Base-by-base conservation (phyloP, 108 stramenopile genomes). In the Cylindrotheca closterium region DNA sequence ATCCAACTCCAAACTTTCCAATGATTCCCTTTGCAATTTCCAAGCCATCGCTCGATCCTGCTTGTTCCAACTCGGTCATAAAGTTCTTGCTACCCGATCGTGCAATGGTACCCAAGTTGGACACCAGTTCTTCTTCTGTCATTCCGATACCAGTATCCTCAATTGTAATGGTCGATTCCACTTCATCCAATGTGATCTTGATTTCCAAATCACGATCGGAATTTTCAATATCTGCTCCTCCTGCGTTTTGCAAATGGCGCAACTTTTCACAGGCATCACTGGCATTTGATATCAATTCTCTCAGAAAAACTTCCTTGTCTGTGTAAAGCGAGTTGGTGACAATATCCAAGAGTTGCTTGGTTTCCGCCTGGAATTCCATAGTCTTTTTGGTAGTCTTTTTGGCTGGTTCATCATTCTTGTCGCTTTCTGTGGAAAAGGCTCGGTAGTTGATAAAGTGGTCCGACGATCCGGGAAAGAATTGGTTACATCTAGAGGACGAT, bases 291-390 rank as follows among this genome's bases (percentile, higher is more conserved):
- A 99, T 83, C 5, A 99, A 78, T 78, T 99, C 99, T 29, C 99
- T 81, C n/a, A 99, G 72, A 70, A 99, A 99, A 2, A 99, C 94
- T 62, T 99, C 96, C 77, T 95, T 94, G 75, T 98, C 97, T 2
- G 98, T 99, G 74, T 99, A 99, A 32, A 99, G 79, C 1, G 97
- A 97, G 77, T 99, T 88, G 4, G 97, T 97, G 32, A 99, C 97
- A 72, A 94, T 92, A 55, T 90, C 90, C 37, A 92, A 69, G 0
- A 92, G 61, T 49, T 88, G 91, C 23, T 86, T 67, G 8, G 98
- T 99, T 82, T 99, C 98, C 2, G 96, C 95, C 67, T 97, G 92
- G 64, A 98, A 98, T 67, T 85, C 89, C 71, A 73, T 65, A 26
- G 63, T 73, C 25, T 65, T 73, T n/a, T n/a, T n/a, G n/a, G n/a